Evolutionary conservation across 305 asterid species (phyloP).

Genomic region (Ruellia speciosa): DNA sequence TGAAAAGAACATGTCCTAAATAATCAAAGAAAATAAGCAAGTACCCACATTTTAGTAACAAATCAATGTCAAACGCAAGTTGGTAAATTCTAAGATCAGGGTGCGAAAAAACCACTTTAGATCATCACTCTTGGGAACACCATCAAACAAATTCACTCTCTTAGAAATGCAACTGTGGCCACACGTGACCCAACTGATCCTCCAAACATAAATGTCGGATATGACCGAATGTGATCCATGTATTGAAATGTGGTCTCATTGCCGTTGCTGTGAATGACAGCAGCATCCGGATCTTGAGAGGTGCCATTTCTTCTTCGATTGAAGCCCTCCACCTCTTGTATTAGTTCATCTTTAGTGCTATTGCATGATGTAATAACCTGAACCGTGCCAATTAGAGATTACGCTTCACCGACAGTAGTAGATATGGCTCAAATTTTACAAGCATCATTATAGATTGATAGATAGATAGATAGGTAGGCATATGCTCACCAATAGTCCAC

Average conservation of each 20-base stretch:
- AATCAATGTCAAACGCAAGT: too few relatives aligned
- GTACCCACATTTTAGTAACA: too few relatives aligned
- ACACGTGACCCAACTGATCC: slow-evolving; percentile 94
- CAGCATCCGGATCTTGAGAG: slow-evolving; percentile 34
- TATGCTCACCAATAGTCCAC: slow-evolving; percentile 81
- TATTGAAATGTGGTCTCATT: slow-evolving; percentile 48
- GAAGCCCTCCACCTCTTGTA: slow-evolving; percentile 76
- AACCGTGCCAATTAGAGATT: slow-evolving; percentile 8
- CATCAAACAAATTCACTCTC: slow-evolving; percentile 35
- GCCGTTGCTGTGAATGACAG: slow-evolving; percentile 28
- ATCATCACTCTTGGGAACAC: too few relatives aligned
- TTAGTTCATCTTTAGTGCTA: slow-evolving; percentile 81
- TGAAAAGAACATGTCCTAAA: too few relatives aligned
- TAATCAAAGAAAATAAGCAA: too few relatives aligned
- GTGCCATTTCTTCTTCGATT: slow-evolving; percentile 49
- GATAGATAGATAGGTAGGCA: neutral
- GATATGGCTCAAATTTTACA: too few relatives aligned
- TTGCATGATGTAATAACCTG: slow-evolving; percentile 94
- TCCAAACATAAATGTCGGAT: slow-evolving; percentile 83
- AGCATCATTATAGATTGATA: too few relatives aligned
- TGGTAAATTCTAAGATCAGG: too few relatives aligned
- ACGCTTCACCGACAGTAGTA: too few relatives aligned
- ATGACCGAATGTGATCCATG: slow-evolving; percentile 72
- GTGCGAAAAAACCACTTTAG: too few relatives aligned
- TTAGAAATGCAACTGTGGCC: slow-evolving; percentile 85